These are phyloP conservation scores for Actinidia arguta DNA, from an alignment of 179 eudicot genomes.

Conservation along the genomic window DNA sequence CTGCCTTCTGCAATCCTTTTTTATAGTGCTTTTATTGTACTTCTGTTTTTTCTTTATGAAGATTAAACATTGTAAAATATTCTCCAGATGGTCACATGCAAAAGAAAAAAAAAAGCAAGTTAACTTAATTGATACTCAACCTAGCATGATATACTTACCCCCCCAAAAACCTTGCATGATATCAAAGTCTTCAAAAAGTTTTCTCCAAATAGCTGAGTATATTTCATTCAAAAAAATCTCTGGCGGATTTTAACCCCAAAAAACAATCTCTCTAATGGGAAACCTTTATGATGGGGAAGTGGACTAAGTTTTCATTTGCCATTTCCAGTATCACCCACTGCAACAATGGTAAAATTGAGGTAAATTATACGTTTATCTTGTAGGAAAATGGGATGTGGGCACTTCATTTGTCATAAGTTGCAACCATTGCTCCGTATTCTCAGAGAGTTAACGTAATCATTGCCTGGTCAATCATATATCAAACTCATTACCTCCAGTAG, in stretches of 20 bases:
- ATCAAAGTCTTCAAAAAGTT: neutral
- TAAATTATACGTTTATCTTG: neutral
- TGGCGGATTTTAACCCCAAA: no score
- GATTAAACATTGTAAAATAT: neutral
- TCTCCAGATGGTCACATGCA: neutral
- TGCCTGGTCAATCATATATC: neutral
- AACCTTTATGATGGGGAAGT: neutral
- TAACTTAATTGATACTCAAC: neutral
- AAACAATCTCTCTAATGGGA: no score
- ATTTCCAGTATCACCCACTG: neutral
- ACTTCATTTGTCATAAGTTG: neutral
- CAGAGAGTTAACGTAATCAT: neutral
- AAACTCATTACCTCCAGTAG: neutral
- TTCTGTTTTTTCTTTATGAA: slow-evolving; percentile 1
- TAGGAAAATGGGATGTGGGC: neutral
- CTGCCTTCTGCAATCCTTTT: neutral
- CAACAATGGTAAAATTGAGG: neutral
- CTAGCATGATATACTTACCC: no score
- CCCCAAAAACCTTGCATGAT: no score
- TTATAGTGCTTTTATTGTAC: neutral
- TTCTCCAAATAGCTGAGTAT: neutral
- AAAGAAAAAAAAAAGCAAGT: neutral
- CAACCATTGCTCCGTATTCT: slow-evolving; percentile 2
- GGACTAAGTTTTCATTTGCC: neutral
- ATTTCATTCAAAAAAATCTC: neutral